phyloP scores from a whole-genome alignment of 2,329 filamentous ascomycete genomes.

The Talaromyces sp. region DNA sequence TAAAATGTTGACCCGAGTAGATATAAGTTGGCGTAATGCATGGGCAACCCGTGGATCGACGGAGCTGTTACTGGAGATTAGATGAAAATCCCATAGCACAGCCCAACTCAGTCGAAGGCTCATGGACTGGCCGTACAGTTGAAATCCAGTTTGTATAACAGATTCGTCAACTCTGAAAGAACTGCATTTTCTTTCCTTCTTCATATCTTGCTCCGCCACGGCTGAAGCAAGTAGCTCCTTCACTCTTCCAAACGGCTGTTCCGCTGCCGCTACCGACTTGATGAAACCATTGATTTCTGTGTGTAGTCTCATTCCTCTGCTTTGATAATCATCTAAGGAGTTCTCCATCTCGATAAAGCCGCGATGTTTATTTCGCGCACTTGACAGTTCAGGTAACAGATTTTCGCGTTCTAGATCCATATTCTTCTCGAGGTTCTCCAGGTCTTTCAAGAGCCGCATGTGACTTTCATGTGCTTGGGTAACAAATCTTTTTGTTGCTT shows the following conservation, averaged over 20 bases:
- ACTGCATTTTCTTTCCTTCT: not conserved
- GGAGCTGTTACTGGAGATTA: not conserved
- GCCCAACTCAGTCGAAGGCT: not conserved
- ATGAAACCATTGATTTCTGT: not conserved
- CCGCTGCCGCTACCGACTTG: not conserved
- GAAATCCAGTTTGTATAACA: not conserved
- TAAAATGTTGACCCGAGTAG: not conserved
- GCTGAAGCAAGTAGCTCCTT: not conserved
- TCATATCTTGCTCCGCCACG: not conserved
- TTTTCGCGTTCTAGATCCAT: not conserved
- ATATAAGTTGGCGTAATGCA: not conserved
- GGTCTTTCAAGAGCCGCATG: not conserved
- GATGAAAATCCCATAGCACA: conserved; percentile 3
- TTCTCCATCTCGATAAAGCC: not conserved
- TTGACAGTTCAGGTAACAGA: not conserved
- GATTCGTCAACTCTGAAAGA: conserved; percentile 6
- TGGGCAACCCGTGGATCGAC: not conserved
- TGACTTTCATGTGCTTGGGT: not conserved
- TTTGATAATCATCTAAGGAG: not conserved
- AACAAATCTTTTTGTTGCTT: conserved; percentile 14
- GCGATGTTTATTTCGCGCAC: not conserved
- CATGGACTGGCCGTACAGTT: not conserved
- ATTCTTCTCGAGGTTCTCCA: not conserved
- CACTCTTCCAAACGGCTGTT: not conserved
- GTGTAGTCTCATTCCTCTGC: not conserved